Evolutionary conservation across 2,329 filamentous ascomycete genomes (phyloP).

Genomic region (Colletotrichum sojae): DNA sequence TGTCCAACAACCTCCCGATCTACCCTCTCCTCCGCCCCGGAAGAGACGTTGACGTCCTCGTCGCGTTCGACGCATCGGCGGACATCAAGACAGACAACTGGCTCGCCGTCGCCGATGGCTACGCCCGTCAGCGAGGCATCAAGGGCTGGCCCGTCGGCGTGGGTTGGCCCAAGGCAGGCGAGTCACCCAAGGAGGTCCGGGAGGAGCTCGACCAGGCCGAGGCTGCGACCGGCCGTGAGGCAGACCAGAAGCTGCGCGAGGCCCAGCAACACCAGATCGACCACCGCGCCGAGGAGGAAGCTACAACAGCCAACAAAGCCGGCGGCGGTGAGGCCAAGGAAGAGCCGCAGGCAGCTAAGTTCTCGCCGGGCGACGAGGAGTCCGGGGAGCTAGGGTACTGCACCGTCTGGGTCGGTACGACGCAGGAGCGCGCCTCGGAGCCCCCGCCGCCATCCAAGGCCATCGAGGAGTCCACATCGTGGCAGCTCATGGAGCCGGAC

Average conservation of each 20-base stretch:
- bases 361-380: conserved; percentile 59
- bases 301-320: conserved; percentile 29
- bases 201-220: conserved; percentile 78
- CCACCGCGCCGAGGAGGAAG: conserved; percentile 44
- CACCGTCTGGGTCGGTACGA: conserved; percentile 94
- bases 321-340: conserved; percentile 44
- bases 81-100: conserved; percentile 96
- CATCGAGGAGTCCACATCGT: conserved; percentile 75
- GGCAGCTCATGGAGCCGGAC: conserved; percentile 79
- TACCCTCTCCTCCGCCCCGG: conserved; percentile 93
- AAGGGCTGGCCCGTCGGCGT: conserved; percentile 95
- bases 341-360: conserved; percentile 52
- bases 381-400: conserved; percentile 85
- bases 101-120: conserved; percentile 94
- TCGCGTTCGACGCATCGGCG: conserved; percentile 95
- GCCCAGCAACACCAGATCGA: conserved; percentile 66
- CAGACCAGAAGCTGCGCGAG: conserved; percentile 73
- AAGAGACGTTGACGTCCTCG: conserved; percentile 87
- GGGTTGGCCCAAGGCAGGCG: conserved; percentile 84
- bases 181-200: conserved; percentile 71
- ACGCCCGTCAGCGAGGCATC: conserved; percentile 89
- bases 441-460: conserved; percentile 67
- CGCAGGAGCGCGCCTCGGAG: conserved; percentile 75
- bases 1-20: conserved; percentile 98
- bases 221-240: conserved; percentile 71